Evolutionary conservation across 768 basidiomycete species (phyloP).

Genomic region (Tulasnella sp.): DNA sequence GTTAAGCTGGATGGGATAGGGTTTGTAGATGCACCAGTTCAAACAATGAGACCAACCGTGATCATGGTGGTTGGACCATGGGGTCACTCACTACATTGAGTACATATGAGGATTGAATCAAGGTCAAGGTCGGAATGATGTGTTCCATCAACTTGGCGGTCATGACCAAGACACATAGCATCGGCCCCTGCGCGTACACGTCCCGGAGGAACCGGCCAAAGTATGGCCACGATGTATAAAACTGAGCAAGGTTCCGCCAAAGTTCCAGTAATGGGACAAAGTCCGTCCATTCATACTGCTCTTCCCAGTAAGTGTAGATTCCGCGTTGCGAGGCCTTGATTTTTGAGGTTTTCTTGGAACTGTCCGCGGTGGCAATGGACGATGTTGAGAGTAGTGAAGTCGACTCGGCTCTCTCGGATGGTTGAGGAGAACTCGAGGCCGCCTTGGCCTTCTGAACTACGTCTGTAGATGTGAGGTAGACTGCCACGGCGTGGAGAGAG

Average conservation of each 20-base stretch:
- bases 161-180: background rate
- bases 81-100: background rate
- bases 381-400: too few species aligned
- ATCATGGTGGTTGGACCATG: too few species aligned
- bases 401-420: too few species aligned
- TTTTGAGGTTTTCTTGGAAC: background rate
- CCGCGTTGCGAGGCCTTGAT: background rate
- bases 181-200: constrained; percentile 1
- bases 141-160: background rate
- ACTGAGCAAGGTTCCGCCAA: background rate
- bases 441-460: too few species aligned
- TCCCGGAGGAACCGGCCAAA: background rate
- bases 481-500: too few species aligned
- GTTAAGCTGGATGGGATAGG: background rate
- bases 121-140: background rate
- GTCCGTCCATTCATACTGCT: constrained; percentile 3
- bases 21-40: background rate
- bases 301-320: constrained; percentile 8
- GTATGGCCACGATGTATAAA: background rate
- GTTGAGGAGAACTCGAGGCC: too few species aligned
- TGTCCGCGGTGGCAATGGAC: too few species aligned
- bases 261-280: background rate
- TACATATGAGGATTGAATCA: background rate
- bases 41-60: too few species aligned
- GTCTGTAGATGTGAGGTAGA: too few species aligned